Evolutionary conservation across 2,329 filamentous ascomycete genomes (phyloP), one percentile per base, ranked within the genome.

Genomic region (Nemania diffusa): DNA sequence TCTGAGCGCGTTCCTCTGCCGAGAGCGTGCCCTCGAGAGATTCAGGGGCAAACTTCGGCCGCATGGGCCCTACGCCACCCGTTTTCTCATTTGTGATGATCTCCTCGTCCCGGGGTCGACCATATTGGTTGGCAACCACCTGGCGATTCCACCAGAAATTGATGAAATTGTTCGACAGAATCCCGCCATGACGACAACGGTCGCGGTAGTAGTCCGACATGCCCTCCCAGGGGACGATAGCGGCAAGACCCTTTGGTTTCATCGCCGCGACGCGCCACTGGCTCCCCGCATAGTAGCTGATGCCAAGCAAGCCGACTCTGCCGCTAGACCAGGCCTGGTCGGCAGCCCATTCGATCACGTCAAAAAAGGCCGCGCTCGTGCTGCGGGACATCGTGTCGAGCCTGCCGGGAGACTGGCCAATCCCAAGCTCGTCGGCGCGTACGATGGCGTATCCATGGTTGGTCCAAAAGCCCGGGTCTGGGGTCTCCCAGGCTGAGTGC

Each of bases 81-180:
- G 27, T 53, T 22, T 34, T 53, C 51, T 20, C 51, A 22, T 53
- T 34, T 15, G 27, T 53, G 51, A 53, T 20, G 22, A 53, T 34
- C 72, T 73, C 80, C 72, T 75, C 74, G 37, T 70, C 73, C 58
- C 75, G 73, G 51, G 74, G 60, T 9, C 74, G 5, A 71, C 74
- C 90, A 67, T 92, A 92, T 75, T 93, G 91, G 72, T 92, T 92
- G 0, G 82, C 81, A 7, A 91, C 79, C 6, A 91, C 88, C 74
- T 91, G 89, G 0, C 88, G 82, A 72, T 90, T 84, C 88, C 88
- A 91, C 89, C 89, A 91, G 72, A 90, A 87, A 13, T 79, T 73
- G 71, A 91, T 90, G 71, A 89, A 89, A 0, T 74, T 75, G 70
- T 89, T 84, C 0, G 86, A 87, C 1, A 89, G 74, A 52, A 90